Conservation (phyloP, 805 yeast genomes). For the Cyberlindnera suaveolens region DNA sequence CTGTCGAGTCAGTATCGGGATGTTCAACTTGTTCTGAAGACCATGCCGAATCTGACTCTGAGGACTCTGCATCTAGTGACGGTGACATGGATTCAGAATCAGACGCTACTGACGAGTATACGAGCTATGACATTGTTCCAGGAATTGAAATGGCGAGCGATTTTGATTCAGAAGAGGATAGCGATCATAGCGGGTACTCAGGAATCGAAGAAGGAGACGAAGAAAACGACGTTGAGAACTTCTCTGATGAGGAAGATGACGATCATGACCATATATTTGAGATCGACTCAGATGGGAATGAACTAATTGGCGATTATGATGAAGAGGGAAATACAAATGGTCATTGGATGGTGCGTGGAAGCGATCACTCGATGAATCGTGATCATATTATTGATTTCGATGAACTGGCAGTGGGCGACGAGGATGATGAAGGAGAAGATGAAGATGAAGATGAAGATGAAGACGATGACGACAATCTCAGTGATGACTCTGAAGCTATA, state of each 20-base stretch:
- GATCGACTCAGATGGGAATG: constrained; percentile 5
- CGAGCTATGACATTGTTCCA: constrained; percentile 13
- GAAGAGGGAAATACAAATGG: constrained; percentile 20
- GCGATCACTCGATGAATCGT: constrained; percentile 7
- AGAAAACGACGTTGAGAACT: constrained; percentile 16
- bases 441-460: constrained; percentile 8
- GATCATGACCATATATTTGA: constrained; percentile 19
- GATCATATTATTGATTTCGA: constrained; percentile 10
- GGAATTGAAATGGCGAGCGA: constrained; percentile 3
- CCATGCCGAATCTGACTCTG: constrained; percentile 18
- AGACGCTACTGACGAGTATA: constrained; percentile 7
- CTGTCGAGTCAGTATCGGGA: constrained; percentile 20
- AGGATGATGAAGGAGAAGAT: constrained; percentile 8
- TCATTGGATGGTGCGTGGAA: constrained; percentile 1
- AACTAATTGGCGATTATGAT: constrained; percentile 5
- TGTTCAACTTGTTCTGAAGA: constrained; percentile 4
- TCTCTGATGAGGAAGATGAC: constrained; percentile 24
- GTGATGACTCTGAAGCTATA: constrained; percentile 6
- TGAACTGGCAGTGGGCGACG: constrained; percentile 13
- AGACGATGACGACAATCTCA: constrained; percentile 18
- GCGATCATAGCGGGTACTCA: background rate
- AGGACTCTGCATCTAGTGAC: background rate
- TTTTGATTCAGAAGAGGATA: constrained; percentile 7
- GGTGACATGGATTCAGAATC: constrained; percentile 4
- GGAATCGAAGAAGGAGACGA: background rate